Base-by-base conservation (phyloP, 2,329 filamentous ascomycete species). In the Dactylellina leptospora region DNA sequence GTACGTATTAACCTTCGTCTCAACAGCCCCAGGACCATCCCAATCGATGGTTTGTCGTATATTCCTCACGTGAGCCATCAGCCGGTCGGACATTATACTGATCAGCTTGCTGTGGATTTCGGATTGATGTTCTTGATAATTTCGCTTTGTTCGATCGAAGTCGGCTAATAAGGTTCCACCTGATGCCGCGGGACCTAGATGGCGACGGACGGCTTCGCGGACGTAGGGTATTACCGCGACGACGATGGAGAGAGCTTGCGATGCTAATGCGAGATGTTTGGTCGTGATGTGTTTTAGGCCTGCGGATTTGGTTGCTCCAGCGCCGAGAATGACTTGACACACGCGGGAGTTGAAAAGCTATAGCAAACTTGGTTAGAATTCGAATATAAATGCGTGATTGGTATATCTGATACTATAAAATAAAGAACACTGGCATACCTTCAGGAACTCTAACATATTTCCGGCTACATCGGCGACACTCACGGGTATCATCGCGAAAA, bases 241-340 rank as follows among this genome's bases (percentile, higher is more conserved):
- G 47, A 96, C 87, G 79, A 99, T 97, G 45, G 90, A 89, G 18
- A 97, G 81, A 0, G 93, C 90, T 79, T 97, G 93, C 0, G 90
- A 93, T 1, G 95, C 93, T 16, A 97, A 86, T 0, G 95, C 93
- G 1, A 99, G 85, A 80, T 99, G 93, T 77, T 95, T 95, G 0
- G 95, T 96, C 0, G 91, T 96, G 79, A 99, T 99, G 77, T 97
- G 97, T 79, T 92, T 96, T 18, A 99, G 83, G 0, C 93, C 93
- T 0, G 93, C 95, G 22, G 90, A 92, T 33, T 87, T 85, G 3
- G 91, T 97, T 2, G 95, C 95, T 3, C 95, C 95, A 1, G 95
- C 95, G 0, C 95, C 95, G 4, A 99, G 87, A 74, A 99, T 97
- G 66, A 99, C 85, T 79, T 99, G 95, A n/a, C 90, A 96, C 66